These are phyloP conservation scores for Coelastrella sp. DNA, from an alignment of 139 green algal genomes.

Conservation along the genomic window DNA sequence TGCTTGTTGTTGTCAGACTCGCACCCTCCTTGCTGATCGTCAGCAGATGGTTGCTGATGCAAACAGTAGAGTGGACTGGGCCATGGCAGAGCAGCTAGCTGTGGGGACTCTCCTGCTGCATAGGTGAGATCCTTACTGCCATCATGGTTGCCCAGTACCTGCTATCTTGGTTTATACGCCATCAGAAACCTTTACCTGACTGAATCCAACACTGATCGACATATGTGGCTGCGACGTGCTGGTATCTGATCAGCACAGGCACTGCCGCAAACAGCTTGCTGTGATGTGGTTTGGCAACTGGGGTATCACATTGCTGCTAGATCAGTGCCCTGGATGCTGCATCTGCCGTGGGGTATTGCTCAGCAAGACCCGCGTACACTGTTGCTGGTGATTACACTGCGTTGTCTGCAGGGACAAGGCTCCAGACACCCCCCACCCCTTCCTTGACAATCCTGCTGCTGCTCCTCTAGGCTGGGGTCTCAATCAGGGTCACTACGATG, in stretches of 20 bases:
- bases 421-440: slow-evolving; percentile 47
- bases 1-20: neutral
- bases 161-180: neutral
- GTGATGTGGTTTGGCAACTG: too few relatives aligned
- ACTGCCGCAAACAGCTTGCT: too few relatives aligned
- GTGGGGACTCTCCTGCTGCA: slow-evolving; percentile 68
- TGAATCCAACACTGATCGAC: too few relatives aligned
- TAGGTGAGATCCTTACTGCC: neutral
- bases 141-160: neutral
- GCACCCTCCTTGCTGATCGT: slow-evolving; percentile 51
- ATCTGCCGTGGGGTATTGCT: too few relatives aligned
- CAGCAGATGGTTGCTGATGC: slow-evolving; percentile 59
- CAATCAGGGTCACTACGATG: slow-evolving; percentile 67
- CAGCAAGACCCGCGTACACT: too few relatives aligned
- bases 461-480: slow-evolving; percentile 52
- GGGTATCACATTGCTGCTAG: too few relatives aligned
- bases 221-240: too few relatives aligned
- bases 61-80: slow-evolving; percentile 73
- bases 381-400: neutral
- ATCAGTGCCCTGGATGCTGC: too few relatives aligned
- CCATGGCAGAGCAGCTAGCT: slow-evolving; percentile 82
- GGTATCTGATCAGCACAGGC: too few relatives aligned
- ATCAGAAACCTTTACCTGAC: too few relatives aligned
- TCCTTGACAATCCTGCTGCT: slow-evolving; percentile 35
- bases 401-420: slow-evolving; percentile 5